phyloP scores from a whole-genome alignment of 2,329 filamentous ascomycete genomes.

The Geosmithia putterillii region DNA sequence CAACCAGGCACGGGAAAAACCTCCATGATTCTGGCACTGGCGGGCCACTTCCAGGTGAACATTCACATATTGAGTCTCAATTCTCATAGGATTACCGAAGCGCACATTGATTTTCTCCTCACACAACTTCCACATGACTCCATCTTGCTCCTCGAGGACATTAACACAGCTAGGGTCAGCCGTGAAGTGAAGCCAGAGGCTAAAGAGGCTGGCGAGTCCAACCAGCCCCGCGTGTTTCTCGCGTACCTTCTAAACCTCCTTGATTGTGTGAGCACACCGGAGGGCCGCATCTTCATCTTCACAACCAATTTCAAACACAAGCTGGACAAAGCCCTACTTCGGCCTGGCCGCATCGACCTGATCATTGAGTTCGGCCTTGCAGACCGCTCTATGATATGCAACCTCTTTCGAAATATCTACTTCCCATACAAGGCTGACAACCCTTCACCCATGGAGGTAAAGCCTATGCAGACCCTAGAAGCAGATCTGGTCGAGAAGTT shows the following conservation, averaged over 20 bases:
- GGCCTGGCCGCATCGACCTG: slow-evolving; percentile 50
- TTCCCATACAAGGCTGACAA: slow-evolving; percentile 30
- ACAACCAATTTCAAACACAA: slow-evolving; percentile 53
- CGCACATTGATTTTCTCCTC: slow-evolving; percentile 52
- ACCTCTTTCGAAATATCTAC: slow-evolving; percentile 48
- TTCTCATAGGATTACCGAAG: slow-evolving; percentile 50
- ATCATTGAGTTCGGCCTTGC: slow-evolving; percentile 43
- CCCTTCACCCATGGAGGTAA: too few species aligned
- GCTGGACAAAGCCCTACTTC: slow-evolving; percentile 49
- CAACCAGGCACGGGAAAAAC: slow-evolving; percentile 74
- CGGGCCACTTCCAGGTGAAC: slow-evolving; percentile 56
- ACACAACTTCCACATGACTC: slow-evolving; percentile 55
- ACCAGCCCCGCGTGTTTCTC: slow-evolving; percentile 50
- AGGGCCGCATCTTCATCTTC: slow-evolving; percentile 52
- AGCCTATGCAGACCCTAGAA: slow-evolving; percentile 14
- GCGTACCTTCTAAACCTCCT: slow-evolving; percentile 73
- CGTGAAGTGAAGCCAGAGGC: too few species aligned
- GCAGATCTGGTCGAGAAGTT: slow-evolving; percentile 34
- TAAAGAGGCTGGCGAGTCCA: too few species aligned
- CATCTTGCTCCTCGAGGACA: slow-evolving; percentile 64
- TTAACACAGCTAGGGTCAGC: slow-evolving; percentile 63
- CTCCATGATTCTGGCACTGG: slow-evolving; percentile 56
- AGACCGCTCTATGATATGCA: slow-evolving; percentile 35
- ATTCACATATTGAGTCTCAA: slow-evolving; percentile 63
- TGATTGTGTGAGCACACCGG: slow-evolving; percentile 57